Evolutionary conservation across 345 rosid species (phyloP), one percentile per base, ranked within the genome.

Genomic region (Citrus mangshanensis): DNA sequence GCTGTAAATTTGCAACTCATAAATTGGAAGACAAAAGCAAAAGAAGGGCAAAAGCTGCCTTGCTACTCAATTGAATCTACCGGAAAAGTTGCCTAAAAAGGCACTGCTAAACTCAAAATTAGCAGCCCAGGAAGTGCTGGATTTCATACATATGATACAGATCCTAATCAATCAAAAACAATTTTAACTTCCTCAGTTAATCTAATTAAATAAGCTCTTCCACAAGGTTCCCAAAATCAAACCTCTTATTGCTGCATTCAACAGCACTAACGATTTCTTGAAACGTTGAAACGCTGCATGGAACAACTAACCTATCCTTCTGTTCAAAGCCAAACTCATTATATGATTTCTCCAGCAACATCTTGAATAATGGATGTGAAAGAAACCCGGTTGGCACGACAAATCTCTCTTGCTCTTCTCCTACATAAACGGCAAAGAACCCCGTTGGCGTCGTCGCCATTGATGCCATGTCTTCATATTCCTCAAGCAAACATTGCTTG

Each of bases 311-410:
- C 77, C 85, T 84, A 63, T 86, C 83, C 73, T 74, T 82, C 65
- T 92, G 93, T 0, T 85, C 88, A 64, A 84, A 86, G 1, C 90
- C 89, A 60, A 87, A 87, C 80, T 95, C 97, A 30, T 90, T 82
- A 66, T 81, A 88, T 4, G 99, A 88, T 80, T 92, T 95, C 78
- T 95, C 97, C 4, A 95, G 78, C 75, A 95, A 72, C 92, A 94
- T 95, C 89, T 89, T 90, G 81, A 95, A 86, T 21, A 93, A 82
- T 25, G 99, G 98, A 73, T 93, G 98, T 7, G 88, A 86, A 51
- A 93, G 85, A 77, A 79, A 92, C 77, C 94, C 83, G 0, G 95
- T 95, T 6, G 97, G 97, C 6, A 92, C 91, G 80, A 87, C 89
- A 76, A 86, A 91, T 77, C 94, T 89, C 80, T 88, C 88, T 73